phyloP scores from a whole-genome alignment of 257 asterid genomes.

The Vinca minor region DNA sequence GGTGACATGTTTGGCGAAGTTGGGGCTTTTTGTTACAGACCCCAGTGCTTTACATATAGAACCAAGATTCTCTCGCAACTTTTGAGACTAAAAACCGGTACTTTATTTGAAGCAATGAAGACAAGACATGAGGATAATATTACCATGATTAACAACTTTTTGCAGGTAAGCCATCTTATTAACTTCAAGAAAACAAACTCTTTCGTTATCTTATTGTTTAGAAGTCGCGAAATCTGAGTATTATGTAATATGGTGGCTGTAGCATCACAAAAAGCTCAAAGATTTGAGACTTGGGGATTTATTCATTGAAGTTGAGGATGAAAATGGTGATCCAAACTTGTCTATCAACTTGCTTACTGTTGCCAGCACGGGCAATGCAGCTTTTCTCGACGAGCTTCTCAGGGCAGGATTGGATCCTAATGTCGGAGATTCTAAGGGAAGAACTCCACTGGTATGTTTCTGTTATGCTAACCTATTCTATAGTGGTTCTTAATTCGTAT shows the following conservation, averaged over 20 bases:
- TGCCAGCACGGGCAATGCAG: constrained; percentile 79
- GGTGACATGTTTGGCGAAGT: constrained; percentile 87
- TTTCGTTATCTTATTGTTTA: no score
- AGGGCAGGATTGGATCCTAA: constrained; percentile 81
- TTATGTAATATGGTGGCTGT: constrained; percentile 16
- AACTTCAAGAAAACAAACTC: background rate
- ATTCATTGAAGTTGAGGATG: constrained; percentile 53
- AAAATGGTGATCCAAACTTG: constrained; percentile 42
- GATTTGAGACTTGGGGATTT: constrained; percentile 53
- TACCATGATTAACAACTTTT: constrained; percentile 66
- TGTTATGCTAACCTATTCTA: background rate
- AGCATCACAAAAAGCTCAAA: constrained; percentile 75
- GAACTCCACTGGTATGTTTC: constrained; percentile 63
- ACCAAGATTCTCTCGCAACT: constrained; percentile 80
- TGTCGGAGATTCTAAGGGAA: constrained; percentile 68
- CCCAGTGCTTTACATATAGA: constrained; percentile 70
- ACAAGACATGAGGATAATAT: constrained; percentile 56
- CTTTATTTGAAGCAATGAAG: constrained; percentile 58
- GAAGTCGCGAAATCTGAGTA: background rate
- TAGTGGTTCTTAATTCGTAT: no score
- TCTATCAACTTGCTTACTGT: constrained; percentile 67
- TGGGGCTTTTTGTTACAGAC: constrained; percentile 65
- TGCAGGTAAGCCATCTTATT: constrained; percentile 37
- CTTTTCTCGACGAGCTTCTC: constrained; percentile 80
- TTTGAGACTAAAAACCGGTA: constrained; percentile 58